Evolutionary conservation across 75 land plant genomes (phyloP).

Genomic region (Adiantum capillusveneris): DNA sequence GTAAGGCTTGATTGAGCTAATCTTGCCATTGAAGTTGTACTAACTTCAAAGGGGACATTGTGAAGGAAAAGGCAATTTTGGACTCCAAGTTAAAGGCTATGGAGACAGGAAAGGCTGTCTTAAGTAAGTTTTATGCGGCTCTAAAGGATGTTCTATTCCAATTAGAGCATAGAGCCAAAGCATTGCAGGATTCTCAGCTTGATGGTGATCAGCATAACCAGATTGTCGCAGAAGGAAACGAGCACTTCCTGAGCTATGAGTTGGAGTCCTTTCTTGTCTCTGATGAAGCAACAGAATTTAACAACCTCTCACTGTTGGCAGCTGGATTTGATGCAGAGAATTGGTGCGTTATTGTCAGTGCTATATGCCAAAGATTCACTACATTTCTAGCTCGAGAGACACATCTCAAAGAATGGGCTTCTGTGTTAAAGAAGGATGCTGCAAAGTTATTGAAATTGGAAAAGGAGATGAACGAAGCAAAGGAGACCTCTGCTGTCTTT

Average conservation of each 20-base stretch:
- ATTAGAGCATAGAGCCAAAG: constrained; percentile 22
- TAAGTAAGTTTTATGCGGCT: constrained; percentile 14
- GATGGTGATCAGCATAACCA: constrained; percentile 11
- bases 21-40: too few relatives aligned
- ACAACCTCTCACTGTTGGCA: constrained; percentile 15
- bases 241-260: constrained; percentile 17
- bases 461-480: constrained; percentile 21
- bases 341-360: constrained; percentile 25
- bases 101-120: constrained; percentile 22
- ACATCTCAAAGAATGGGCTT: constrained; percentile 30
- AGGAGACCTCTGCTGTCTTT: constrained; percentile 13
- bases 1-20: too few relatives aligned
- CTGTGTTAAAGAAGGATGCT: constrained; percentile 24
- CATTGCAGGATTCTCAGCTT: constrained; percentile 13
- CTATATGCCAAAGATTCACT: constrained; percentile 23
- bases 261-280: constrained; percentile 7
- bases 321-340: constrained; percentile 22
- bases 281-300: constrained; percentile 9
- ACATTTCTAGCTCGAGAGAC: constrained; percentile 21
- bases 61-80: too few relatives aligned
- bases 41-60: too few relatives aligned
- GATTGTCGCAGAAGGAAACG: background rate
- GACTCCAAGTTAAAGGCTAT: constrained; percentile 4
- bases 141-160: constrained; percentile 19
- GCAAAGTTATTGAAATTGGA: constrained; percentile 10